Base-by-base conservation (phyloP, 352 stramenopile species). In the Globisporangium cystogenes region DNA sequence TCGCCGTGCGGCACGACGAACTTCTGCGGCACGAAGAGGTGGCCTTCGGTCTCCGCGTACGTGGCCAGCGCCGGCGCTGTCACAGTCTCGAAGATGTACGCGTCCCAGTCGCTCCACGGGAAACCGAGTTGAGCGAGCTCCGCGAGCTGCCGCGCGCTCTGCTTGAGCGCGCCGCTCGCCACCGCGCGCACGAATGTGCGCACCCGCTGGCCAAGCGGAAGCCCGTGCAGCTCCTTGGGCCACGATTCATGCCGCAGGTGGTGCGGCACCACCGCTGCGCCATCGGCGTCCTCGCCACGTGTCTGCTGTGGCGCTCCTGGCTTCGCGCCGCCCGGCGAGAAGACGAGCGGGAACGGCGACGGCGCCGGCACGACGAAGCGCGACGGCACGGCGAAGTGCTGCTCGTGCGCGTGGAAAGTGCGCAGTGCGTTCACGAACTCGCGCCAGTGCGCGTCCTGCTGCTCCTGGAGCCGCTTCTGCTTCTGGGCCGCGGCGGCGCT, bases 1-100 rank as follows among this genome's bases (percentile, higher is more conserved):
- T 79, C 75, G 42, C 75, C 65, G 7, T 73, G 51, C 2, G 90
- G 90, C 1, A 98, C 83, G 15, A 91, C 75, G 60, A 96, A 98
- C 51, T 92, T 90, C 62, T 97, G 87, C 36, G 90, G 91, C n/a
- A 98, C 88, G 51, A 95, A 86, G 23, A 98, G 62, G 59, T 97
- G 73, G 20, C 87, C 88, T 48, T 96, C 77, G 0, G 86, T 59
- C 37, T 75, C 41, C 15, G 85, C 72, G 66, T 96, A 98, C 18
- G 60, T 76, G 45, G 77, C 51, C 14, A 98, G 66, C 0, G 90
- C 94, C 29, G 85, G 76, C 8, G 90, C 44, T 50, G 79, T 63
- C 4, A 88, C 77, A 16, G 71, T 61, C 48, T 71, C 58, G 50
- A 93, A 84, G 40, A 72, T 59, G 65, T 89, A 90, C n/a, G 84